Percentiles rank a stretch among this genome's conserved stretches.
phyloP scores from a whole-genome alignment of 441 rosid species.

The Eugenia klotzschiana region DNA sequence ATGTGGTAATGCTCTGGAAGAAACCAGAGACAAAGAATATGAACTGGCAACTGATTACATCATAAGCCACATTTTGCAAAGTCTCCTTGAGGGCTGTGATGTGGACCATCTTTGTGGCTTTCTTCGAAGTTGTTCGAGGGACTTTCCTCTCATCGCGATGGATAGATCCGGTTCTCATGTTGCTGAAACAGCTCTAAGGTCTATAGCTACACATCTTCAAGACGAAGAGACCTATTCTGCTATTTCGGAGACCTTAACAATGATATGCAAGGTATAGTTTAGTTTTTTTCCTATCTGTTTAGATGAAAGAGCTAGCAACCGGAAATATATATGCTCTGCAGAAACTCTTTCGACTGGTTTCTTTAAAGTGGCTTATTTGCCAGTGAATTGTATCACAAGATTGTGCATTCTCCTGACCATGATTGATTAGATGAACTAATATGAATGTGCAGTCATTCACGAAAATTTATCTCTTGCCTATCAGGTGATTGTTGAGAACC shows the following conservation, averaged over 20 bases:
- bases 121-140: slow-evolving; percentile 37
- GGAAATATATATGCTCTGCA: not conserved
- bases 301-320: not conserved
- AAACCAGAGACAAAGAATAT: slow-evolving; percentile 73
- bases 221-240: slow-evolving; percentile 42
- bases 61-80: slow-evolving; percentile 71
- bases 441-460: not conserved
- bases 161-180: slow-evolving; percentile 94
- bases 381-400: not conserved
- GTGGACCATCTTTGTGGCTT: slow-evolving; percentile 73
- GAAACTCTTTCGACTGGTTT: not conserved
- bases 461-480: not conserved
- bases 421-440: not conserved
- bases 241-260: slow-evolving; percentile 51
- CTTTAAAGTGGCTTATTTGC: not conserved
- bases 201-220: slow-evolving; percentile 54
- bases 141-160: slow-evolving; percentile 73
- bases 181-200: slow-evolving; percentile 82
- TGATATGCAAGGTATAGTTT: slow-evolving; percentile 61
- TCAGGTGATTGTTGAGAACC: slow-evolving; percentile 52
- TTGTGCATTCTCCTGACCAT: not conserved
- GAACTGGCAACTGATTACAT: slow-evolving; percentile 88
- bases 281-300: not conserved
- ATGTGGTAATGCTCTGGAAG: slow-evolving; percentile 83
- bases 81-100: slow-evolving; percentile 73